Evolutionary conservation across 2,329 filamentous ascomycete genomes (phyloP), one percentile per base, ranked within the genome.

Genomic region (Fusarium metavorans): DNA sequence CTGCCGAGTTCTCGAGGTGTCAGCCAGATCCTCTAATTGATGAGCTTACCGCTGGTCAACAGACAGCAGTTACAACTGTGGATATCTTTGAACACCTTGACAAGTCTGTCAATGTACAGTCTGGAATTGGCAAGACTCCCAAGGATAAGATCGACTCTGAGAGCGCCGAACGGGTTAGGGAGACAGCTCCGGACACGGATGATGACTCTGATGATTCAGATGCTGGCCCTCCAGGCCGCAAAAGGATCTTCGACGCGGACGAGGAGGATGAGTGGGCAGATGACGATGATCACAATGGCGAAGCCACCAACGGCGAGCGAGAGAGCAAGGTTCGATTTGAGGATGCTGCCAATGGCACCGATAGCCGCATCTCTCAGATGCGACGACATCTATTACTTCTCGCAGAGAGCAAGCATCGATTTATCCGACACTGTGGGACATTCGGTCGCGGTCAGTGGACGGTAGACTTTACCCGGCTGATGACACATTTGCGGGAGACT

Each of bases 391-490:
- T 96, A n/a, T 84, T 92, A 5, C 83, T 95, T 2, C 87, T 97
- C 9, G 87, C 91, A 16, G 91, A 94, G 77, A 92, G 94, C 83
- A 88, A 90, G 70, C 87, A 90, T 82, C 85, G 87, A 1, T 95
- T 97, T 76, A 86, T 94, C 61, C 89, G 90, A 23, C 92, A 93
- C 79, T 91, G 91, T 74, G 91, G 92, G 27, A 87, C 84, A 48
- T 84, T 87, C 39, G 91, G 90, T 35, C 88, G 89, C 27, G 92
- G 92, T 35, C 91, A 94, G 78, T 99, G 95, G 94, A 92, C 91
- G 0, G 90, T 98, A 6, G 92, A 98, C 78, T 97, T 97, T 80
- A 87, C 90, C n/a, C 87, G 89, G 10, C 87, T 98, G 5, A 88
- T 94, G 61, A 88, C 90, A 50, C 88, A 89, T 60, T 85, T 98